Evolutionary conservation across 2,329 filamentous ascomycete species (phyloP).

Genomic region (Chalaropsis thielavioides): DNA sequence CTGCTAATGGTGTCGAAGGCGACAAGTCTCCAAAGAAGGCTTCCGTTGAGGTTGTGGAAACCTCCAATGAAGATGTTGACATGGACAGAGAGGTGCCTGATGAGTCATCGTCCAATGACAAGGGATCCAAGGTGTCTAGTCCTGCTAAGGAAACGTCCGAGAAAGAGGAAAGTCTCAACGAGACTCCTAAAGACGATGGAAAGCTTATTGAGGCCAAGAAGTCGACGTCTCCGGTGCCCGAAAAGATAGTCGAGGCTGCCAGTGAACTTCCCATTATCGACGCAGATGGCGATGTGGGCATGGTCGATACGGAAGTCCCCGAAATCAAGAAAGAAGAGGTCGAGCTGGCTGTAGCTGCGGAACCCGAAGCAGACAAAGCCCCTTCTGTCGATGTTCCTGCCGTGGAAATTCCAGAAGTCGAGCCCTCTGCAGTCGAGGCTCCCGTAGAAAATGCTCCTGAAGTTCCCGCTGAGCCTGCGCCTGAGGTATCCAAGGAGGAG

Average conservation of each 20-base stretch:
- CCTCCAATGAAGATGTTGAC: slow-evolving; percentile 32
- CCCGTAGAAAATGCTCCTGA: not conserved
- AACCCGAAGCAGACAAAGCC: not conserved
- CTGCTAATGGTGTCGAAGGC: slow-evolving; percentile 25
- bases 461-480: not conserved
- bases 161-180: slow-evolving; percentile 20
- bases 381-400: not conserved
- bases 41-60: slow-evolving; percentile 24
- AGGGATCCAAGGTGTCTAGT: slow-evolving; percentile 17
- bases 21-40: slow-evolving; percentile 22
- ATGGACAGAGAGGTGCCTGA: slow-evolving; percentile 23
- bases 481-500: not conserved
- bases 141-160: slow-evolving; percentile 22
- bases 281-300: slow-evolving; percentile 15
- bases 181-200: slow-evolving; percentile 17
- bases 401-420: not conserved
- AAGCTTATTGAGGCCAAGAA: slow-evolving; percentile 18
- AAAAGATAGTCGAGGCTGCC: not conserved
- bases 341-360: slow-evolving; percentile 8
- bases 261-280: slow-evolving; percentile 17
- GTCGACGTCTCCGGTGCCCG: not conserved
- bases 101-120: slow-evolving; percentile 18
- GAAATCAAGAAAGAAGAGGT: slow-evolving; percentile 14
- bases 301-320: slow-evolving; percentile 8
- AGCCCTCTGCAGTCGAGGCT: not conserved